phyloP scores from a whole-genome alignment of 148 eudicot species.

The Rhododendron henanense region DNA sequence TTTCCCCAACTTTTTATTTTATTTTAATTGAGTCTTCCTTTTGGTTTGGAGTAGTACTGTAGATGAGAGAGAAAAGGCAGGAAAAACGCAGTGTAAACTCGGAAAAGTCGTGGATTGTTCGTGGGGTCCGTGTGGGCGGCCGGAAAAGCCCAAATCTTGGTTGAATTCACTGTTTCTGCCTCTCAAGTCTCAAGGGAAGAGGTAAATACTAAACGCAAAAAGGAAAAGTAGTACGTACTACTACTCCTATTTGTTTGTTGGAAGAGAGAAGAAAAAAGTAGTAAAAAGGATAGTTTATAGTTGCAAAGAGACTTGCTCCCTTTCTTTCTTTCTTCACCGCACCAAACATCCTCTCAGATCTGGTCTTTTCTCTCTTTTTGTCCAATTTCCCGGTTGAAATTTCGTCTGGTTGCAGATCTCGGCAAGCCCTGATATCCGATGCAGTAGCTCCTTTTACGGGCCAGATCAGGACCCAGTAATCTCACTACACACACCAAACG shows the following conservation, averaged over 20 bases:
- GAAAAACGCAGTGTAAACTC: not conserved
- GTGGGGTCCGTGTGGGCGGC: slow-evolving; percentile 4
- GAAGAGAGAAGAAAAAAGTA: not conserved
- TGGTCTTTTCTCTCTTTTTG: not conserved
- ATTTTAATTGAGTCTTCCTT: not conserved
- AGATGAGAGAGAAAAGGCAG: too few species aligned
- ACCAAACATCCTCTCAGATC: not conserved
- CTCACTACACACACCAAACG: not conserved
- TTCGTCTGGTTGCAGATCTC: not conserved
- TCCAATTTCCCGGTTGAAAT: not conserved
- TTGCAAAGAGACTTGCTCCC: not conserved
- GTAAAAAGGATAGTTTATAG: not conserved
- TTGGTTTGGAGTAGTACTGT: too few species aligned
- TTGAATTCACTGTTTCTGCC: slow-evolving; percentile 11
- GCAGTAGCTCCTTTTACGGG: not conserved
- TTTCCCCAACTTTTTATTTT: not conserved
- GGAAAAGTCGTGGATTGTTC: slow-evolving; percentile 15
- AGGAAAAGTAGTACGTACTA: not conserved
- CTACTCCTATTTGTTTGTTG: not conserved
- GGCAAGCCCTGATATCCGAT: not conserved
- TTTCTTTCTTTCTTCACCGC: not conserved
- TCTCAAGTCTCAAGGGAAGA: not conserved
- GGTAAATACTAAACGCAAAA: not conserved
- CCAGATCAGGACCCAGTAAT: not conserved
- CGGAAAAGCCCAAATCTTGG: not conserved